Conservation (phyloP, 148 eudicot genomes). For the Rhododendron molle region DNA sequence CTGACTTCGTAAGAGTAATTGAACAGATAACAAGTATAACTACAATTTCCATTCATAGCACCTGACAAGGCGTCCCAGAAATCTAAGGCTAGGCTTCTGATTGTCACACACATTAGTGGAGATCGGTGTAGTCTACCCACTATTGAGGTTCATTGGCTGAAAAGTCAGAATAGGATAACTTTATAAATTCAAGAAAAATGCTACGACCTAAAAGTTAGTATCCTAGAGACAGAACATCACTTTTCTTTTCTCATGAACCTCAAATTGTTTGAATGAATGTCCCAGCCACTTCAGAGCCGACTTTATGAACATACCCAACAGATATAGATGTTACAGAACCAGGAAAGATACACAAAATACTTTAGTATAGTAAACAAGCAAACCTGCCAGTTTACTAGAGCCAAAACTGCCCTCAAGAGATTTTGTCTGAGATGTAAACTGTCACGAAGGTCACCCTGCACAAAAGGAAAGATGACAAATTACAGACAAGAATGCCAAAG, state of each 20-base stretch:
- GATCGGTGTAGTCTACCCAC: too few species aligned
- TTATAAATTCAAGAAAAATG: too few species aligned
- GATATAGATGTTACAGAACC: neutral
- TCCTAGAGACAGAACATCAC: neutral
- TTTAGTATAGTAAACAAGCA: conserved; percentile 15
- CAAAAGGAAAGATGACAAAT: conserved; percentile 13
- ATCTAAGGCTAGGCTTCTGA: too few species aligned
- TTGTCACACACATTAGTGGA: too few species aligned
- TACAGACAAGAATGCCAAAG: neutral
- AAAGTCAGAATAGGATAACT: too few species aligned
- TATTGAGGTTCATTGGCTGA: too few species aligned
- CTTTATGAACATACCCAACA: neutral
- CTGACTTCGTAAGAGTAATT: neutral
- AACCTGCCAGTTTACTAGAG: conserved; percentile 60
- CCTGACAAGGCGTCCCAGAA: neutral
- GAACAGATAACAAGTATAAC: neutral
- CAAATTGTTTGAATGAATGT: neutral
- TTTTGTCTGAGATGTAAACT: conserved; percentile 62
- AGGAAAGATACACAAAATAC: neutral
- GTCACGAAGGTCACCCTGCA: conserved; percentile 80
- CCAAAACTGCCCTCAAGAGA: conserved; percentile 62
- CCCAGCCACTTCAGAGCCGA: neutral
- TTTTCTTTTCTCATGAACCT: neutral
- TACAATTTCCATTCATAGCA: neutral
- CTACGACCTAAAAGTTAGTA: neutral